Percentiles rank a stretch among this genome's conserved stretches.
These are phyloP conservation scores for Botrytis paeoniae DNA, from an alignment of 2,329 filamentous ascomycete species.

Conservation along the genomic window DNA sequence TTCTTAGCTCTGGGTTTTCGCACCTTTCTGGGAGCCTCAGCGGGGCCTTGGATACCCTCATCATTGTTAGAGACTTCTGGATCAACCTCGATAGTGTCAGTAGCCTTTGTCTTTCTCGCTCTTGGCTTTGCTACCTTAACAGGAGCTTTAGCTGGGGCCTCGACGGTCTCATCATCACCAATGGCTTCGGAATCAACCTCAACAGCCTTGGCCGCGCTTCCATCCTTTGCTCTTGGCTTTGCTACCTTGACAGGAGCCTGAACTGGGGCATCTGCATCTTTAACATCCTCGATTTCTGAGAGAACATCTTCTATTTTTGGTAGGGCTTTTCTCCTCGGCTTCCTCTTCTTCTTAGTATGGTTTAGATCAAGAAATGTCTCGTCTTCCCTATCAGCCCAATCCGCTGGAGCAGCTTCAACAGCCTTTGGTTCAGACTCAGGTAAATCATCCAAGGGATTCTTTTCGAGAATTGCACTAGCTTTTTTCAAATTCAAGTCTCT, in stretches of 20 bases:
- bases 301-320: not conserved
- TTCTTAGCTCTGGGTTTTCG: not conserved
- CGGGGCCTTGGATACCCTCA: not conserved
- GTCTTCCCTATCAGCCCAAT: not conserved
- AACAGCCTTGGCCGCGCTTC: too few species aligned
- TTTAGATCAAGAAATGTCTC: not conserved
- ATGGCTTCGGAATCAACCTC: not conserved
- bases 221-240: not conserved
- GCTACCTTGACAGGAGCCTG: not conserved
- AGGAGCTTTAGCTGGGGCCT: not conserved
- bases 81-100: not conserved
- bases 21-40: not conserved
- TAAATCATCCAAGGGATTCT: not conserved
- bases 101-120: not conserved
- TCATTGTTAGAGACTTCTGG: not conserved
- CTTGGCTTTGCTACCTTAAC: not conserved
- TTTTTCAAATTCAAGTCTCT: not conserved
- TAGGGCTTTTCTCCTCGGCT: not conserved
- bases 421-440: not conserved
- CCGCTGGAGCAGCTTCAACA: not conserved
- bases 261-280: not conserved
- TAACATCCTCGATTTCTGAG: not conserved
- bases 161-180: not conserved
- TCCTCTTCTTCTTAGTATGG: not conserved
- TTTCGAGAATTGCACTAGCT: not conserved